A percentile compares a stretch with the other conserved stretches of the same genome.
These are phyloP conservation scores for Boletales sp. DNA, from an alignment of 768 basidiomycete species.

Conservation along the genomic window DNA sequence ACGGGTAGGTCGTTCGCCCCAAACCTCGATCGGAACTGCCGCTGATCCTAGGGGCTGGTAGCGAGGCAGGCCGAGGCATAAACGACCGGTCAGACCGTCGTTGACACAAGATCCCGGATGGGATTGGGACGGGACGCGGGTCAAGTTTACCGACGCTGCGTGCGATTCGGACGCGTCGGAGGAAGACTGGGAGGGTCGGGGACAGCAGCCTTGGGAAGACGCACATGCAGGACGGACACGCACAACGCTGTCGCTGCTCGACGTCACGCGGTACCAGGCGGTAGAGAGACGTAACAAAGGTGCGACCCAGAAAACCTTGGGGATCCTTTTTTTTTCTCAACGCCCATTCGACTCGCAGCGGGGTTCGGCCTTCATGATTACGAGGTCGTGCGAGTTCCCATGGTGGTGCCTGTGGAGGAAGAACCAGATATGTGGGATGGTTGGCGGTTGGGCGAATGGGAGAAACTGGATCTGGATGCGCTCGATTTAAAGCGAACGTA, in stretches of 20 bases:
- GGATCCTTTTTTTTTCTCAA: background rate
- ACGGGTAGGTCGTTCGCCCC: conserved; percentile 3
- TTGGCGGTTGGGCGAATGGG: conserved; percentile 18
- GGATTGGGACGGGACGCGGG: conserved; percentile 22
- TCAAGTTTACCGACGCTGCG: conserved; percentile 3
- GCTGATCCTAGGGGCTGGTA: conserved; percentile 6
- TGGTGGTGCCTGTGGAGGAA: conserved; percentile 16
- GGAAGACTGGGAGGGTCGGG: background rate
- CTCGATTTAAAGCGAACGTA: conserved; percentile 15
- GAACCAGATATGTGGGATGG: background rate
- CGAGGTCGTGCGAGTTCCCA: conserved; percentile 21
- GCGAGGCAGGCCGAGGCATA: conserved; percentile 13
- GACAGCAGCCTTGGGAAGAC: background rate
- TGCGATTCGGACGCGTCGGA: background rate
- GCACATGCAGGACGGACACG: background rate
- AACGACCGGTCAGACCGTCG: conserved; percentile 7
- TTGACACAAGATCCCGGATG: conserved; percentile 17
- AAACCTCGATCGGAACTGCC: background rate
- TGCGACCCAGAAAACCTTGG: background rate
- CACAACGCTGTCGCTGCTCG: conserved; percentile 1
- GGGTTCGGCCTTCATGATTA: conserved; percentile 14
- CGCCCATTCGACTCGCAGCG: conserved; percentile 4
- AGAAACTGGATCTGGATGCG: conserved; percentile 20
- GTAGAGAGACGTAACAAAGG: conserved; percentile 11
- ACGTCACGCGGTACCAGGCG: conserved; percentile 1